A percentile compares a stretch with the other conserved stretches of the same genome.
phyloP scores from a whole-genome alignment of 257 asterid species.

The Solanum lycopersicoides region DNA sequence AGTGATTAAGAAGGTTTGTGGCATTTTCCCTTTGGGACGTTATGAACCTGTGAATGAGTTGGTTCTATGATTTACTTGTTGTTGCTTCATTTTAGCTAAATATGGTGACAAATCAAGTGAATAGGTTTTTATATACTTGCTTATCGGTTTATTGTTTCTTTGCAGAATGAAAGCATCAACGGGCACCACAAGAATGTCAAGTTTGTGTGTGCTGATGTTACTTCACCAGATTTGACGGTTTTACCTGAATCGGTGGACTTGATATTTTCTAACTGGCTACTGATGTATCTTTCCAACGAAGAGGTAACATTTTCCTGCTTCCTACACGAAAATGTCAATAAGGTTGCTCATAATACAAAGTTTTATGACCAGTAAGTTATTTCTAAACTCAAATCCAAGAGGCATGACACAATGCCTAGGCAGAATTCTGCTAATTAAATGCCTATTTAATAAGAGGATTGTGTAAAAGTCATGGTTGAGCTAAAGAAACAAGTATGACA shows the following conservation, averaged over 20 bases:
- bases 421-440: not conserved
- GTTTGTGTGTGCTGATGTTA: slow-evolving; percentile 83
- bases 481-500: not conserved
- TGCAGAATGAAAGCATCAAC: slow-evolving; percentile 67
- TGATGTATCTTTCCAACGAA: slow-evolving; percentile 88
- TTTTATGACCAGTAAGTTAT: not conserved
- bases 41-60: not conserved
- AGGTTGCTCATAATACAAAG: not conserved
- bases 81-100: not conserved
- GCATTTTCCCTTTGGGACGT: not conserved
- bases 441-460: not conserved
- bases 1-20: slow-evolving; percentile 60
- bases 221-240: slow-evolving; percentile 64
- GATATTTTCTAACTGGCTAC: slow-evolving; percentile 87
- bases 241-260: slow-evolving; percentile 66
- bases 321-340: not conserved
- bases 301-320: slow-evolving; percentile 37
- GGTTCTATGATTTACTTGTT: not conserved
- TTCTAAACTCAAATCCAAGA: not conserved
- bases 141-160: not conserved
- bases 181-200: slow-evolving; percentile 60
- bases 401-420: not conserved
- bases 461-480: not conserved
- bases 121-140: not conserved
- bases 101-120: not conserved